Evolutionary conservation across 768 basidiomycete species (phyloP).

Genomic region (Rhizopogon sp.): DNA sequence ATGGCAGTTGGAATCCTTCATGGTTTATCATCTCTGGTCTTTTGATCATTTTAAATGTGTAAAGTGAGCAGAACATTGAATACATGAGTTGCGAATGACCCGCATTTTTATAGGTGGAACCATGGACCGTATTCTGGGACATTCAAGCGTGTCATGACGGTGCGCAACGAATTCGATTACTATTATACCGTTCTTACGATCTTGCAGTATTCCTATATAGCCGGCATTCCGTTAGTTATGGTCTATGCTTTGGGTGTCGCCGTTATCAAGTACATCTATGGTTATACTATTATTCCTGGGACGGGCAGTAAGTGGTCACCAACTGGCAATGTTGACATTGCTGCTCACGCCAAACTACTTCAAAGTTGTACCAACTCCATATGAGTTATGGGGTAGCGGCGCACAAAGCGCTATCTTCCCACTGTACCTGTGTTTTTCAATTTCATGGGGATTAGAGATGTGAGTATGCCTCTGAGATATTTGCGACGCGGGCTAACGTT

Average conservation of each 20-base stretch:
- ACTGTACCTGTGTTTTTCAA: constrained; percentile 54
- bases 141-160: constrained; percentile 85
- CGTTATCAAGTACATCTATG: constrained; percentile 70
- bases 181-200: neutral
- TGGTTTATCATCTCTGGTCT: constrained; percentile 72
- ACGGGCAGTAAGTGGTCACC: constrained; percentile 42
- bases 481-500: neutral
- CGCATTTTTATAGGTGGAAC: constrained; percentile 50
- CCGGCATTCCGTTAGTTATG: constrained; percentile 56
- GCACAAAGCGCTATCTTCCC: constrained; percentile 56
- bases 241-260: constrained; percentile 59
- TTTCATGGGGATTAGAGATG: constrained; percentile 77
- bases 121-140: constrained; percentile 62
- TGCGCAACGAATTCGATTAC: constrained; percentile 26
- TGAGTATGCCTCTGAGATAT: constrained; percentile 28
- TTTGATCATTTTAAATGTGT: constrained; percentile 77
- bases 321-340: neutral
- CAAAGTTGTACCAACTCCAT: constrained; percentile 64
- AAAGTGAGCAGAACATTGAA: constrained; percentile 34
- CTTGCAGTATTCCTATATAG: constrained; percentile 66
- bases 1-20: constrained; percentile 51
- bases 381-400: constrained; percentile 44
- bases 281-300: constrained; percentile 43
- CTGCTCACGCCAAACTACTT: neutral
- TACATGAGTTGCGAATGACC: neutral